A percentile compares a stretch with the other conserved stretches of the same genome.
Evolutionary conservation across 305 asterid species (phyloP).

Genomic region (Solanum aculeatissimum): DNA sequence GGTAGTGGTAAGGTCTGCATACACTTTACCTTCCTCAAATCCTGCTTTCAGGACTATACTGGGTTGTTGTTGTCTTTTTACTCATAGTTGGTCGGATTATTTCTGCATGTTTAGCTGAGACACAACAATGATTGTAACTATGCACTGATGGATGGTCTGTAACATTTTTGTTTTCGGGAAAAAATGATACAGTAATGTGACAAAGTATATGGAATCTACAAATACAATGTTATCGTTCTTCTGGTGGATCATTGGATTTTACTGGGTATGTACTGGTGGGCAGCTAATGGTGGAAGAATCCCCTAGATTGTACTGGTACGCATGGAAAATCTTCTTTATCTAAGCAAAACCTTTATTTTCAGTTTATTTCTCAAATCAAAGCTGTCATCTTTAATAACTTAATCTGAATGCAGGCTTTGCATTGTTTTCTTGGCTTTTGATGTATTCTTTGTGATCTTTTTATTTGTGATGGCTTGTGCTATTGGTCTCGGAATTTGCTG

Average conservation of each 20-base stretch:
- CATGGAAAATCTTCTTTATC: background rate
- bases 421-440: slow-evolving; percentile 10
- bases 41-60: background rate
- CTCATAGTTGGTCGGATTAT: background rate
- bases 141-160: background rate
- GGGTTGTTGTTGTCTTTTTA: background rate
- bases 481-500: slow-evolving; percentile 13
- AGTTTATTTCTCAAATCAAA: background rate
- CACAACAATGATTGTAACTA: background rate
- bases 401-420: slow-evolving; percentile 3
- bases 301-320: slow-evolving; percentile 11
- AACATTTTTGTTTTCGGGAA: background rate
- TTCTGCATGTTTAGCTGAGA: background rate
- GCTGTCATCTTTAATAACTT: background rate
- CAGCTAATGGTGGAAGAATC: slow-evolving; percentile 1
- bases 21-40: background rate
- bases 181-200: background rate
- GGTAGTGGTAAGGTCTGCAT: background rate
- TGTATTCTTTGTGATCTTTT: slow-evolving; percentile 7
- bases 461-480: slow-evolving; percentile 4
- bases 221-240: slow-evolving; percentile 4
- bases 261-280: slow-evolving; percentile 8
- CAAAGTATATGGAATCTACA: slow-evolving; percentile 1
- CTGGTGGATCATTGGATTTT: slow-evolving; percentile 15
- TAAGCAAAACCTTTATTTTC: background rate